Percentiles rank a stretch among this genome's conserved stretches.
Evolutionary conservation across 1,139 yeast species (phyloP).

Genomic region (Lodderomyces oxycetoniae): DNA sequence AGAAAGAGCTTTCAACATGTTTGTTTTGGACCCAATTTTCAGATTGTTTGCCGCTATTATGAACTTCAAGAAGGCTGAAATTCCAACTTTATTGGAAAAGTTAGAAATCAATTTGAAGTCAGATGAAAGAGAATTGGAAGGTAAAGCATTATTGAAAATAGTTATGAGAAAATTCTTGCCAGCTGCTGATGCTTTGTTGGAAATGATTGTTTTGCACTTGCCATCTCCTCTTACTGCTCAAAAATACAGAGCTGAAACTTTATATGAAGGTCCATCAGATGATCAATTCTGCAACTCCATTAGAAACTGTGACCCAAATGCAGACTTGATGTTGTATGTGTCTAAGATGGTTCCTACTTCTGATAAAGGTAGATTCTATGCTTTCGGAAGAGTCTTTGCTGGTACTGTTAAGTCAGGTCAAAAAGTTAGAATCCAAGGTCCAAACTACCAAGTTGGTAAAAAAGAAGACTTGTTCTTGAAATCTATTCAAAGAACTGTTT

Average conservation of each 20-base stretch:
- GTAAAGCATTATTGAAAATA: slow-evolving; percentile 96
- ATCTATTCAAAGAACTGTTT: slow-evolving; percentile 98
- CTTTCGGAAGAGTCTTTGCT: slow-evolving; percentile 99
- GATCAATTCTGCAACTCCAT: slow-evolving; percentile 89
- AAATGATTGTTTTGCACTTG: slow-evolving; percentile 97
- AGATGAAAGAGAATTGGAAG: slow-evolving; percentile 96
- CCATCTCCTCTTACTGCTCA: slow-evolving; percentile 99
- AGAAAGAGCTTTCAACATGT: slow-evolving; percentile 99
- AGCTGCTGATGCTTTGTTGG: slow-evolving; percentile 99
- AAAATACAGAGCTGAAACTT: slow-evolving; percentile 97
- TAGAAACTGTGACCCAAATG: slow-evolving; percentile 98
- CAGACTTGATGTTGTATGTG: slow-evolving; percentile 98
- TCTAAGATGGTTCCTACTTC: slow-evolving; percentile 99
- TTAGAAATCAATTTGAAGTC: slow-evolving; percentile 86
- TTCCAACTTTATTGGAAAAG: slow-evolving; percentile 82
- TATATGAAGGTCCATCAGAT: slow-evolving; percentile 98
- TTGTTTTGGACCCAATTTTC: slow-evolving; percentile 98
- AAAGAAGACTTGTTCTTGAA: slow-evolving; percentile 96
- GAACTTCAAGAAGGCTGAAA: slow-evolving; percentile 81
- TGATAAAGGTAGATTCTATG: slow-evolving; percentile 99
- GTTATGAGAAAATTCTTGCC: slow-evolving; percentile 99
- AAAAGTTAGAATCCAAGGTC: slow-evolving; percentile 99
- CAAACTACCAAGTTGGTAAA: slow-evolving; percentile 97
- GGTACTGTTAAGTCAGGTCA: slow-evolving; percentile 99
- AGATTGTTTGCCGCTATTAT: slow-evolving; percentile 54